Evolutionary conservation across 129 eudicot genomes (phyloP).

Genomic region (Cynara cardunculus): DNA sequence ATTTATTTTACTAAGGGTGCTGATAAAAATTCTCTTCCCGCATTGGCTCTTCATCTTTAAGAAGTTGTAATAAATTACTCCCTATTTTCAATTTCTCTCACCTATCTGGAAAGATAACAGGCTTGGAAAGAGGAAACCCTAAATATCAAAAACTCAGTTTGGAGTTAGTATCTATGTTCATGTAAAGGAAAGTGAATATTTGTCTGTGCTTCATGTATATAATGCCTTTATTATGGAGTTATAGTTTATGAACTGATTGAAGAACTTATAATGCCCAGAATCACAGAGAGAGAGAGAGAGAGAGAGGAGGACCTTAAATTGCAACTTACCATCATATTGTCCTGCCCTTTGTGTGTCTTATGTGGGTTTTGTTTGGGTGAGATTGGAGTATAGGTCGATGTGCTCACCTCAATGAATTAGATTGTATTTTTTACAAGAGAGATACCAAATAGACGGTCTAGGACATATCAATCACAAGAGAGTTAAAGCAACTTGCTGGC

Average conservation of each 20-base stretch:
- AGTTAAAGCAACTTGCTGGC: not conserved
- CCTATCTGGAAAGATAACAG: not conserved
- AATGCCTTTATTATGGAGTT: not conserved
- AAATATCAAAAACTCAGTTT: not conserved
- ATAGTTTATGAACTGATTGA: not conserved
- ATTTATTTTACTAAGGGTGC: not conserved
- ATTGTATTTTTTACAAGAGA: not conserved
- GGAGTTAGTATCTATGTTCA: not conserved
- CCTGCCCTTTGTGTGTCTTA: not conserved
- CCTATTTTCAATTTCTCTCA: not conserved
- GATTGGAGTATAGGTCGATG: not conserved
- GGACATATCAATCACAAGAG: not conserved
- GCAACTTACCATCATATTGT: not conserved
- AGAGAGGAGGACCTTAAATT: not conserved
- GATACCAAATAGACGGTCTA: not conserved
- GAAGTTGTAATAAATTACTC: not conserved
- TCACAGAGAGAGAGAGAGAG: too few relatives aligned
- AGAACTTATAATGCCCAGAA: not conserved
- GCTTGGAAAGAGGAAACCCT: not conserved
- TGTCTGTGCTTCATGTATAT: not conserved
- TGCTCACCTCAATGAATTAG: not conserved
- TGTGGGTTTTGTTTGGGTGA: not conserved
- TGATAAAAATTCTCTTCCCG: not conserved
- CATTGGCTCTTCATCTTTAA: not conserved
- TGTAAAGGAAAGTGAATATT: not conserved